Evolutionary conservation across 441 rosid genomes (phyloP), one percentile per base, ranked within the genome.

Genomic region (Populus hybrid): DNA sequence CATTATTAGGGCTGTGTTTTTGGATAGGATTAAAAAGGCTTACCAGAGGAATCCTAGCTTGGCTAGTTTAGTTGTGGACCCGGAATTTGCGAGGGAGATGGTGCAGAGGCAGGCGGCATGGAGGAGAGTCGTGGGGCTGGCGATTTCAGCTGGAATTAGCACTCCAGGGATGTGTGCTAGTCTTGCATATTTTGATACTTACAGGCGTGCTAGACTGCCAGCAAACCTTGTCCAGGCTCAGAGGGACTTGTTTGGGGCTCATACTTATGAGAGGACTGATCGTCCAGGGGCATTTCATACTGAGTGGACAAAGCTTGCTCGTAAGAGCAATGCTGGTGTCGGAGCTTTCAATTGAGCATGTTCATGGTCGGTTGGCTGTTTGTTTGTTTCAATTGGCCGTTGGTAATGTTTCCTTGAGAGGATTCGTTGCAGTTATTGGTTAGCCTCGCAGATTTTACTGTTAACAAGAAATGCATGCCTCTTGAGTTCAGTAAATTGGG

Each of bases 181-280:
- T 82, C 92, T 95, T 42, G 91, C 97, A 19, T 95, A 95, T 81
- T 95, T 95, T 3, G 99, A 95, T 72, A 91, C 99, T n/a, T 95
- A 93, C 34, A 90, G 97, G 86, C 94, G 99, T 0, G 90, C 94
- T 0, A 87, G 98, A 81, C 91, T 93, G 24, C 96, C 98, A 0
- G 98, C 96, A 0, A 95, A 95, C 71, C 93, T 95, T 46, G 98
- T 93, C n/a, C 99, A 95, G 85, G 98, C 99, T 7, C 99, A 93
- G 88, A 91, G 99, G 86, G 99, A 95, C 85, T 87, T 95, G 79
- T 95, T 95, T 59, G 98, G 99, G 73, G 99, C 98, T 0, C 98
- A 95, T 78, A 95, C 99, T 12, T 95, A 95, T 71, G 96, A 95
- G 87, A 91, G 99, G 83, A 83, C 78, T 6, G 98, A 95, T 84